A percentile compares a stretch with the other conserved stretches of the same genome.
These are phyloP conservation scores for Dysphania ambrosioides DNA, from an alignment of 148 eudicot species.

Conservation along the genomic window DNA sequence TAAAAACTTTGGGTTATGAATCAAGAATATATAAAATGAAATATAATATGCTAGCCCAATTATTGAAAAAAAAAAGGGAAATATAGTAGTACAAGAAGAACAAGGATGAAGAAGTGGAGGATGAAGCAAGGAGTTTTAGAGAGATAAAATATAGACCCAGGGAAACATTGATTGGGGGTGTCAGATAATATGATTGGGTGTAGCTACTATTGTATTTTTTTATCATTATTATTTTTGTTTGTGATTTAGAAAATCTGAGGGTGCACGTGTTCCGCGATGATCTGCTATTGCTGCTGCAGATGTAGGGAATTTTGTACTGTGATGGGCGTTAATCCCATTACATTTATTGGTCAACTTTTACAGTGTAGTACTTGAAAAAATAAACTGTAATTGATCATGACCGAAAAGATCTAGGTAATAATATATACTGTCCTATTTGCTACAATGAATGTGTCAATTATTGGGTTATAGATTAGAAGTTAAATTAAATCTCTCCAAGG, in stretches of 20 bases:
- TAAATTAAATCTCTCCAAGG: too few relatives aligned
- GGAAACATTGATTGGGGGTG: slow-evolving; percentile 23
- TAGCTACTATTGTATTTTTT: neutral
- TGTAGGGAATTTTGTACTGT: slow-evolving; percentile 14
- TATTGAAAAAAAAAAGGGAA: neutral
- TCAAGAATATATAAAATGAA: neutral
- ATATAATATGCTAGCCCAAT: neutral
- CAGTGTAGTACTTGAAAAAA: too few relatives aligned
- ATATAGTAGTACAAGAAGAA: neutral
- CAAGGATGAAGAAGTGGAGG: neutral
- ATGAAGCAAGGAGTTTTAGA: slow-evolving; percentile 9
- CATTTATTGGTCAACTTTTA: neutral
- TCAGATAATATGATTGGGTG: slow-evolving; percentile 30
- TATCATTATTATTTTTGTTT: neutral
- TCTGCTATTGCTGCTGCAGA: slow-evolving; percentile 21
- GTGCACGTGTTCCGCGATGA: slow-evolving; percentile 35
- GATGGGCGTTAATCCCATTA: neutral
- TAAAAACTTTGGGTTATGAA: neutral
- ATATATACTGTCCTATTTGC: too few relatives aligned
- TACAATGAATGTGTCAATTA: too few relatives aligned
- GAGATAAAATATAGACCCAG: slow-evolving; percentile 6
- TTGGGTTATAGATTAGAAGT: too few relatives aligned
- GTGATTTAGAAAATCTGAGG: slow-evolving; percentile 8
- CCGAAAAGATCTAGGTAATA: too few relatives aligned
- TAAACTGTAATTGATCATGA: too few relatives aligned